phyloP scores from a whole-genome alignment of 345 rosid species.

The Aquilaria sinensis region DNA sequence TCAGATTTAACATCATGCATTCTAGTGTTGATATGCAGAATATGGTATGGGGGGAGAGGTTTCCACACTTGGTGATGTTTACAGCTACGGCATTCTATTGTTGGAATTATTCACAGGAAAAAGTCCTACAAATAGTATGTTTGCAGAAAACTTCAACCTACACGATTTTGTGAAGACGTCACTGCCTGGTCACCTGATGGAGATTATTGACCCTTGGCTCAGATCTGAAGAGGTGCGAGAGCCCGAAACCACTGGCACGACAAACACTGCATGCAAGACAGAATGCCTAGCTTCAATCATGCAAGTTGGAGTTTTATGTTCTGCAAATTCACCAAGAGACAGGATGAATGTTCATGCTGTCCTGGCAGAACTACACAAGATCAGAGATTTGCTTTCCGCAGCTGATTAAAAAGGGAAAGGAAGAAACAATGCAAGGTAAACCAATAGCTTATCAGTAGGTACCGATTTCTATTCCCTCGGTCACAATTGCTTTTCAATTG shows the following conservation, averaged over 20 bases:
- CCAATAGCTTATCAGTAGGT: no score
- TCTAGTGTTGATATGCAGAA: not conserved
- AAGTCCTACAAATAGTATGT: not conserved
- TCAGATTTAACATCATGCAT: no score
- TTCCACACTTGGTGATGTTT: constrained; percentile 8
- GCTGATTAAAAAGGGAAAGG: not conserved
- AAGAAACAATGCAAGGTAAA: not conserved
- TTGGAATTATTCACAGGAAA: constrained; percentile 7
- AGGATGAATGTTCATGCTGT: not conserved
- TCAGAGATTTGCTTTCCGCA: constrained; percentile 3
- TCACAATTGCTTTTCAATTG: no score
- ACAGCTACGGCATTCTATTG: constrained; percentile 6
- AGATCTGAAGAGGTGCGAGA: not conserved
- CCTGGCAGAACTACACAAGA: not conserved
- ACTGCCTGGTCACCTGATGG: not conserved
- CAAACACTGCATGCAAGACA: no score
- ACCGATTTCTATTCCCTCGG: no score
- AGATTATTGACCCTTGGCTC: constrained; percentile 1
- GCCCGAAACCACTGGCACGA: not conserved
- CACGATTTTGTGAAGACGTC: constrained; percentile 1
- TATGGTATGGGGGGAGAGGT: constrained; percentile 7
- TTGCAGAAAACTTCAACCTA: not conserved
- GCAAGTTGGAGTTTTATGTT: constrained; percentile 1
- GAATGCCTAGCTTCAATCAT: not conserved
- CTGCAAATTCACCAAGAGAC: not conserved